Base-by-base conservation (phyloP, 495 filamentous ascomycete genomes). In the Penicillium angulare region DNA sequence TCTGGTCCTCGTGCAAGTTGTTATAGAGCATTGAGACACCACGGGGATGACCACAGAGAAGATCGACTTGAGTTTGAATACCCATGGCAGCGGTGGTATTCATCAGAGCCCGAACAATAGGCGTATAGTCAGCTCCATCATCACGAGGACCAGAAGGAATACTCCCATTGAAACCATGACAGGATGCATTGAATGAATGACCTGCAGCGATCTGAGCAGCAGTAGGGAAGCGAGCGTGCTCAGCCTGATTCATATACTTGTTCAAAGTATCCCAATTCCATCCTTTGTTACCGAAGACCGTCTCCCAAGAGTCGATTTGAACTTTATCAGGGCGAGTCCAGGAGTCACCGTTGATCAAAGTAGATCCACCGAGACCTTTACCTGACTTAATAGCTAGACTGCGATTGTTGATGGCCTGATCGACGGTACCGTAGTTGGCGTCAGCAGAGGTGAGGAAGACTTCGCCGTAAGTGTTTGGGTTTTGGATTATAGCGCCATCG, bases 211-310 rank as follows among this genome's bases (percentile, higher is more conserved):
- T 51, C 26, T 64, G 52, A 7, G 22, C 50, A 0, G 22, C 24
- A 24, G 33, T 57, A 1, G 63, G 63, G 8, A 17, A n/a, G 16
- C 55, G 64, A 10, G 49, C 31, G 1, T 8, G 13, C 42, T 66
- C 64, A 5, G 47, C 49, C 33, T 66, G 50, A 20, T 55, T 49
- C 20, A 65, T 64, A 26, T 82, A 82, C 2, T 71, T 69, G 3
- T 64, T 52, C n/a, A 84, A 43, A 2, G 62, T 67, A 21, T 79
- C 66, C 61, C 69, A 84, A 41, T 73, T 67, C 82, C 81, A 84
- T 20, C 73, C 75, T 7, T 60, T 44, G 40, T 79, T 84, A 0
- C 61, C 61, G 20, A 67, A 53, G 17, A 81, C 60, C 5, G 64
- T 63, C 3, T 61, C 73, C 81, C 81, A 84, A 9, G 56, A 69